A percentile compares a stretch with the other conserved stretches of the same genome.
Evolutionary conservation across 805 yeast species (phyloP).

Genomic region (Zygosaccharomyces bailii): DNA sequence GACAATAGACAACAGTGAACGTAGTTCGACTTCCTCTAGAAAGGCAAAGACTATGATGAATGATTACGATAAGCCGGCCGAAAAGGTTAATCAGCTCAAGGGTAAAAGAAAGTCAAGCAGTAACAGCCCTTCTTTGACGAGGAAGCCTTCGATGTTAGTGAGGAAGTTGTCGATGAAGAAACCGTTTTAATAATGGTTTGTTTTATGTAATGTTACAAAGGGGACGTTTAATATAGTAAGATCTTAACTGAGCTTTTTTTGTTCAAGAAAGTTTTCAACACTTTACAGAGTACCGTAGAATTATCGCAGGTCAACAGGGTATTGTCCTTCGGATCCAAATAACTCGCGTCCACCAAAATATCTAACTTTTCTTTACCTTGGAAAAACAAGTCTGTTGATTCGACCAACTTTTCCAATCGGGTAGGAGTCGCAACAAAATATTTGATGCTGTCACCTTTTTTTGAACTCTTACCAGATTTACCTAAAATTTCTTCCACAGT

Average conservation of each 20-base stretch:
- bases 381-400: conserved; percentile 26
- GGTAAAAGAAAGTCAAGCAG: conserved; percentile 34
- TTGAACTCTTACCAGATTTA: conserved; percentile 11
- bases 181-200: conserved; percentile 18
- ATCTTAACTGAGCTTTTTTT: conserved; percentile 37
- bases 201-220: conserved; percentile 5
- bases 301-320: conserved; percentile 31
- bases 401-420: conserved; percentile 31
- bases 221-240: conserved; percentile 24
- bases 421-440: conserved; percentile 34
- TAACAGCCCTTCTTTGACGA: conserved; percentile 29
- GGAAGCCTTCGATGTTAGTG: conserved; percentile 37
- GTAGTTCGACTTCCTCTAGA: conserved; percentile 5
- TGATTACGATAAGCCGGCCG: conserved; percentile 41
- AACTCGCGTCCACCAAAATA: conserved; percentile 35
- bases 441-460: conserved; percentile 21
- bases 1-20: conserved; percentile 8
- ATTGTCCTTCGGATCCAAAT: conserved; percentile 32
- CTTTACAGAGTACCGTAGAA: conserved; percentile 24
- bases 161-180: conserved; percentile 36
- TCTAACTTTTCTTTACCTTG: conserved; percentile 38
- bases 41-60: conserved; percentile 28
- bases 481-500: conserved; percentile 26
- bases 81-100: conserved; percentile 36
- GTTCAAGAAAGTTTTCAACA: conserved; percentile 26